Evolutionary conservation across 192 early-diverging fungal species (phyloP).

Genomic region (Umbelopsis sp.): DNA sequence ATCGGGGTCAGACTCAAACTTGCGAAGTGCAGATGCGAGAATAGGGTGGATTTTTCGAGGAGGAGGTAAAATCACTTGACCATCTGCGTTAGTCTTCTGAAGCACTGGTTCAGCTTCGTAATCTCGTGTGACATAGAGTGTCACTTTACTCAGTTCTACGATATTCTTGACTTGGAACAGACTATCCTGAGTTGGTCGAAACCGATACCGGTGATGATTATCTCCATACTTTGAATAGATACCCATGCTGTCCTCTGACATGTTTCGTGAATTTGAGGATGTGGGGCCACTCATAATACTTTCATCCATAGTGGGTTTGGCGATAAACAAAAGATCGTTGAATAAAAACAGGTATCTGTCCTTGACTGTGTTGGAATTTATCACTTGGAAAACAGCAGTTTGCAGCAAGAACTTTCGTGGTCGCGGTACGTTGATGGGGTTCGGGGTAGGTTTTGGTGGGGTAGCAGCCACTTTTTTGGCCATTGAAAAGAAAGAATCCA

Average conservation of each 20-base stretch:
- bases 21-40: slow-evolving; percentile 57
- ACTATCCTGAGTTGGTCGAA: slow-evolving; percentile 42
- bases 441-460: background rate
- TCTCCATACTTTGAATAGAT: background rate
- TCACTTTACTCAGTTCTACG: slow-evolving; percentile 49
- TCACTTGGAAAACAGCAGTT: slow-evolving; percentile 63
- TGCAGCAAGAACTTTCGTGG: slow-evolving; percentile 59
- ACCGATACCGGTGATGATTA: slow-evolving; percentile 22
- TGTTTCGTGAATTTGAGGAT: background rate
- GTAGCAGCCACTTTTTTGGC: background rate
- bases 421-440: background rate
- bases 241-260: slow-evolving; percentile 3
- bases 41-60: slow-evolving; percentile 57
- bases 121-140: slow-evolving; percentile 45
- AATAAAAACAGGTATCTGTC: slow-evolving; percentile 71
- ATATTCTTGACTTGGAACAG: slow-evolving; percentile 58
- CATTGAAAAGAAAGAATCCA: background rate
- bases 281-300: slow-evolving; percentile 26
- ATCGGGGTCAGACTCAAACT: slow-evolving; percentile 61
- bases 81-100: slow-evolving; percentile 8
- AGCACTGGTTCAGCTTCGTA: slow-evolving; percentile 9
- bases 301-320: slow-evolving; percentile 61
- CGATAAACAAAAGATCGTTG: slow-evolving; percentile 63
- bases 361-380: slow-evolving; percentile 66
- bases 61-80: slow-evolving; percentile 25